Conservation (phyloP, 768 basidiomycete species). For the Sistotremastrum niveocremeum region DNA sequence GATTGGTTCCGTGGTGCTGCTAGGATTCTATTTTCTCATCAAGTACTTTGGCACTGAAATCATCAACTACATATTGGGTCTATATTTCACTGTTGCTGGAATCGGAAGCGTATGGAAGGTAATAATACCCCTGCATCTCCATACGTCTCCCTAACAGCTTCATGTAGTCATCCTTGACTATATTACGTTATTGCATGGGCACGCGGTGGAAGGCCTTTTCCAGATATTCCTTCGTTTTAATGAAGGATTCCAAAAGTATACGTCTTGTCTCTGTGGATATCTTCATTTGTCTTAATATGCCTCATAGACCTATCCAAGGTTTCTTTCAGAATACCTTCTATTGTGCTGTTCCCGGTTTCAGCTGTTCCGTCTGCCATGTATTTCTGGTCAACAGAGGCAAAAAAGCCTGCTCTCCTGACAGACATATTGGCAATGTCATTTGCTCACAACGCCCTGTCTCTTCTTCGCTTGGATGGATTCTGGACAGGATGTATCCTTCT, state of each 20-base stretch:
- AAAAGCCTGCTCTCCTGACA: slow-evolving; percentile 58
- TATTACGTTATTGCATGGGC: slow-evolving; percentile 14
- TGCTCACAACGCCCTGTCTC: slow-evolving; percentile 61
- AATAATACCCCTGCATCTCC: slow-evolving; percentile 9
- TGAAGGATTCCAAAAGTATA: slow-evolving; percentile 17
- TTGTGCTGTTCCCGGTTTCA: slow-evolving; percentile 44
- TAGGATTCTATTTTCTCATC: slow-evolving; percentile 57
- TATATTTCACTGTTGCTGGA: slow-evolving; percentile 59
- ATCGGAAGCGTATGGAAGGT: slow-evolving; percentile 62
- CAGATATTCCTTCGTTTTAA: slow-evolving; percentile 16
- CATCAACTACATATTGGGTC: slow-evolving; percentile 70
- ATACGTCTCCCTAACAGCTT: not conserved
- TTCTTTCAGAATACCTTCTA: slow-evolving; percentile 44
- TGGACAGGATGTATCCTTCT: slow-evolving; percentile 73
- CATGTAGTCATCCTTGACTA: not conserved
- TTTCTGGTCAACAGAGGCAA: slow-evolving; percentile 26
- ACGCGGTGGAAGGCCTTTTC: slow-evolving; percentile 4
- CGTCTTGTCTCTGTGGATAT: slow-evolving; percentile 39
- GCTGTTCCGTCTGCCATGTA: slow-evolving; percentile 55
- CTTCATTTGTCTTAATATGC: slow-evolving; percentile 24
- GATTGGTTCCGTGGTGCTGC: slow-evolving; percentile 57
- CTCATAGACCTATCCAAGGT: slow-evolving; percentile 14
- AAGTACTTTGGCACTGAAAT: slow-evolving; percentile 68
- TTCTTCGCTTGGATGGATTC: slow-evolving; percentile 84
- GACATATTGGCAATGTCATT: slow-evolving; percentile 69